Conservation (phyloP, 2,329 filamentous ascomycete species). For the Gremmenia infestans region DNA sequence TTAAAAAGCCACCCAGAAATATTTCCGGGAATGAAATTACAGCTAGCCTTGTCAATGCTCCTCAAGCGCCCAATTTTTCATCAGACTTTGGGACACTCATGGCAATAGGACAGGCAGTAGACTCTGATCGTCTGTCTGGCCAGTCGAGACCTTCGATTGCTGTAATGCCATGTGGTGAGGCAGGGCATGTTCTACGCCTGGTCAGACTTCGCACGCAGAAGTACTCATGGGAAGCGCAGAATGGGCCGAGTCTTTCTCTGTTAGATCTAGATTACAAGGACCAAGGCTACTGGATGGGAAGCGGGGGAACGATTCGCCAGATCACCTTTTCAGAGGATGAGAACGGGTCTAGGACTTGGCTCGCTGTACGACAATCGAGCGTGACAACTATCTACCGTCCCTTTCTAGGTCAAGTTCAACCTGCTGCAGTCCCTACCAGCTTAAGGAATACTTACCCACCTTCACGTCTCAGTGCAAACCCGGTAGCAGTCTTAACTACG, state of each 20-base stretch:
- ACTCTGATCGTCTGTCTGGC: slow-evolving; percentile 17
- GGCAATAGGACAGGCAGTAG: slow-evolving; percentile 18
- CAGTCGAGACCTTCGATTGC: slow-evolving; percentile 18
- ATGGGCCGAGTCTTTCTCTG: slow-evolving; percentile 17
- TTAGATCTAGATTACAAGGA: slow-evolving; percentile 19
- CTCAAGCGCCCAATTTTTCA: slow-evolving; percentile 1
- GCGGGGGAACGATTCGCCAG: slow-evolving; percentile 43
- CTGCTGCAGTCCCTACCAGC: slow-evolving; percentile 2
- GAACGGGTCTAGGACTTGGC: slow-evolving; percentile 34
- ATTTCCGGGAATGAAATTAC: slow-evolving; percentile 16
- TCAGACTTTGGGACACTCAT: slow-evolving; percentile 18
- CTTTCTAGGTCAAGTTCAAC: slow-evolving; percentile 16
- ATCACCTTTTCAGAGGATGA: slow-evolving; percentile 38
- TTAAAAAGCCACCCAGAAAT: slow-evolving; percentile 23
- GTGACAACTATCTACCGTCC: slow-evolving; percentile 40
- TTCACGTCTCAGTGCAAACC: slow-evolving; percentile 52
- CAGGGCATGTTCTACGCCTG: slow-evolving; percentile 28
- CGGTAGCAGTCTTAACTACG: slow-evolving; percentile 47
- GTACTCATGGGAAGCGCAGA: slow-evolving; percentile 25
- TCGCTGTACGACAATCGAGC: slow-evolving; percentile 42
- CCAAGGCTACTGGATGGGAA: slow-evolving; percentile 28
- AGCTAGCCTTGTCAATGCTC: slow-evolving; percentile 5
- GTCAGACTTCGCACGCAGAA: slow-evolving; percentile 24
- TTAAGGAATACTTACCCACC: slow-evolving; percentile 24
- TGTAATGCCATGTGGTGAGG: slow-evolving; percentile 27